These are phyloP conservation scores for Cyclotella cryptica DNA, from an alignment of 108 stramenopile genomes.

Conservation along the genomic window DNA sequence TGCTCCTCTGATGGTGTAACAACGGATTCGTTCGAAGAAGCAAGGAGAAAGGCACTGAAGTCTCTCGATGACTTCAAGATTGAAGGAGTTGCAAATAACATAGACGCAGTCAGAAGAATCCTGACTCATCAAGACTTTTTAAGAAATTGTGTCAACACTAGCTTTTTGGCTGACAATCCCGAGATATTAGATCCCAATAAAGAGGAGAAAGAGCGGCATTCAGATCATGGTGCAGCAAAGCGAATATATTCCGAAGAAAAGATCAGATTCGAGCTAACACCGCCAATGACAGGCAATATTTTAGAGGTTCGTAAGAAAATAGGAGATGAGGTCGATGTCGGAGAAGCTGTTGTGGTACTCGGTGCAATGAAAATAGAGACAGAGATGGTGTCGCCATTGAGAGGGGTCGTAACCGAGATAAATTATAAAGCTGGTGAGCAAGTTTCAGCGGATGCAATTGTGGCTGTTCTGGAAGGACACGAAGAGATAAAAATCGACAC, in stretches of 20 bases:
- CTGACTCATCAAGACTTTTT: constrained; percentile 72
- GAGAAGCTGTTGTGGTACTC: constrained; percentile 78
- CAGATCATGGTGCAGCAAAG: constrained; percentile 40
- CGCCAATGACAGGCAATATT: constrained; percentile 85
- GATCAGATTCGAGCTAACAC: constrained; percentile 59
- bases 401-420: constrained; percentile 61
- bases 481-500: constrained; percentile 44
- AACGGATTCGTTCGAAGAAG: constrained; percentile 49
- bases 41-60: constrained; percentile 54
- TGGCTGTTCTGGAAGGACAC: constrained; percentile 62
- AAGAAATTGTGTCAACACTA: constrained; percentile 61
- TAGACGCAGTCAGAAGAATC: constrained; percentile 63
- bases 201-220: constrained; percentile 15
- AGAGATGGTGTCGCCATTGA: constrained; percentile 66
- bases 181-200: constrained; percentile 46
- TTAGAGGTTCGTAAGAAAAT: constrained; percentile 64
- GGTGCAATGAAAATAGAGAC: constrained; percentile 92
- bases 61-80: constrained; percentile 74
- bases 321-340: constrained; percentile 72
- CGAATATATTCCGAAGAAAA: constrained; percentile 41
- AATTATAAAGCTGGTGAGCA: constrained; percentile 61
- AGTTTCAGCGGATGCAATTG: constrained; percentile 61
- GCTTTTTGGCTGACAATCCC: constrained; percentile 67
- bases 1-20: constrained; percentile 77
- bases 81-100: constrained; percentile 74